Base-by-base conservation (phyloP, 1,139 yeast species). In the Candida sp. region DNA sequence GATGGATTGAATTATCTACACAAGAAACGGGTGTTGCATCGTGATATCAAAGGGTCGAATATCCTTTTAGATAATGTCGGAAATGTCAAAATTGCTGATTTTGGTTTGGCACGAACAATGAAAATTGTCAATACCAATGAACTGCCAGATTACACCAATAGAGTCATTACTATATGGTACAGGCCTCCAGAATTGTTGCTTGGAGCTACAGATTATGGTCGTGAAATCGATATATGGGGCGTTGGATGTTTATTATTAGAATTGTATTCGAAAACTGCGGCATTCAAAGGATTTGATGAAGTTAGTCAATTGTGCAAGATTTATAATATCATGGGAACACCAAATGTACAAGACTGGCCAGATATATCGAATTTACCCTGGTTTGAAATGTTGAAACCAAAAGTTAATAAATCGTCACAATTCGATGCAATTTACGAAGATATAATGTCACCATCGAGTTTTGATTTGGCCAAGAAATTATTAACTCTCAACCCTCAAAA, bases 221-320 rank as follows among this genome's bases (percentile, higher is more conserved):
- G 91, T 37, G 96, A 88, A 54, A 95, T 93, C 9, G 99, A 93
- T 62, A 84, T 90, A 50, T 93, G 99, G 99, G 97, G 99, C 0
- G 84, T 90, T 51, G 99, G 99, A 2, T 93, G 99, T 67, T 71
- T 93, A 35, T 69, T 93, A 47, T 76, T 90, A 23, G 99, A 93
- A 59, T 64, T 93, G 36, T 90, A 88, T 59, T 78, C 84, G 3
- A 80, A 82, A 52, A 66, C 68, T 29, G 96, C 99, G 0, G 71
- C 85, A 1, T 93, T 93, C 59, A 95, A 86, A 61, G 98, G 97
- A 5, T 76, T 77, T 40, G 96, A 93, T 61, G 99, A 93, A 57
- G 77, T 93, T 25, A 84, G 87, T 41, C 98, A 93, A 61, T 64
- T 93, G 36, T 75, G 78, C 50, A 79, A 84, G 41, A 88, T 93